phyloP scores from a whole-genome alignment of 2,329 filamentous ascomycete genomes.

The Ceratocystis ficicola region DNA sequence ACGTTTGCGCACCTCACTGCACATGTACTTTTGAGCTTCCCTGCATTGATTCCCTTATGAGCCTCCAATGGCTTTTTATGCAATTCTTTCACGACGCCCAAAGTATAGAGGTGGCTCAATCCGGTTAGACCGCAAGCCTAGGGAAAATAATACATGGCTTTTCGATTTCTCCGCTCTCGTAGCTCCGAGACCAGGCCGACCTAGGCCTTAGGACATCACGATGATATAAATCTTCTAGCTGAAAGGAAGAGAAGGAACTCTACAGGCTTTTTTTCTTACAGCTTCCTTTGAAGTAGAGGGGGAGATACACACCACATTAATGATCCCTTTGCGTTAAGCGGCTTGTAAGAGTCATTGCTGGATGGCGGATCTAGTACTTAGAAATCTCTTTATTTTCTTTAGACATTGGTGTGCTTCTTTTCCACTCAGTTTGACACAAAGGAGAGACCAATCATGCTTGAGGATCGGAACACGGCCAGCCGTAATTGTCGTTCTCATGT shows the following conservation, averaged over 20 bases:
- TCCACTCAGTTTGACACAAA: not conserved
- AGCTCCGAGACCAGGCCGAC: not conserved
- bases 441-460: not conserved
- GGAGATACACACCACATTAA: not conserved
- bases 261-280: not conserved
- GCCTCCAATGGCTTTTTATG: not conserved
- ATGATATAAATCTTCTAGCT: not conserved
- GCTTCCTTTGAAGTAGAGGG: not conserved
- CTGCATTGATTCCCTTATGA: not conserved
- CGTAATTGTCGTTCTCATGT: not conserved
- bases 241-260: not conserved
- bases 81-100: not conserved
- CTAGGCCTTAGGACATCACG: not conserved
- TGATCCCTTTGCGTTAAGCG: not conserved
- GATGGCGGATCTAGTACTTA: not conserved
- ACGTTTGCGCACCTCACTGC: not conserved
- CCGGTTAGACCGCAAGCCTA: not conserved
- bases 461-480: not conserved
- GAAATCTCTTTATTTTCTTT: not conserved
- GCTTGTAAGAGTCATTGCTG: not conserved
- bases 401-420: not conserved
- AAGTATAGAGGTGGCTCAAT: not conserved
- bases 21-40: not conserved
- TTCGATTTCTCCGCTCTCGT: not conserved
- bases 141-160: not conserved